Conservation (phyloP, 2,329 filamentous ascomycete genomes). For the Diaporthe velutina region DNA sequence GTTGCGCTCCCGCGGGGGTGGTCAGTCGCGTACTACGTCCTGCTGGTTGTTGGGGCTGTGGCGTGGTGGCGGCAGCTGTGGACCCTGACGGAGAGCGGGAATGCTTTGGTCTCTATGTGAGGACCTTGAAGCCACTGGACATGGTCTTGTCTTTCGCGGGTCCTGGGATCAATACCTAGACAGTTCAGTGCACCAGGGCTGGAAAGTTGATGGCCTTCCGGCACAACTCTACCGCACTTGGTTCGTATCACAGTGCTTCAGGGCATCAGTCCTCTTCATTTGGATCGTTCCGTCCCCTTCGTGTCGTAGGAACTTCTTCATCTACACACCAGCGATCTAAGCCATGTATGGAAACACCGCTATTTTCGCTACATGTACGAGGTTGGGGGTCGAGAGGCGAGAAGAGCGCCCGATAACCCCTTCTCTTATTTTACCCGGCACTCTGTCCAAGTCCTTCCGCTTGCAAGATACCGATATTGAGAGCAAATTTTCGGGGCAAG, state of each 20-base stretch:
- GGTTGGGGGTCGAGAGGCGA: no score
- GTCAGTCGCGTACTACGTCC: constrained; percentile 83
- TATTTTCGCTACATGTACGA: no score
- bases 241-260: no score
- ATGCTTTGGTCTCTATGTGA: constrained; percentile 57
- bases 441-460: neutral
- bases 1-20: constrained; percentile 56
- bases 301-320: no score
- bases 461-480: no score
- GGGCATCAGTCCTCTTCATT: no score
- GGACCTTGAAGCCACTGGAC: neutral
- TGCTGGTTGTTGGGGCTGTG: constrained; percentile 79
- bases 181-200: neutral
- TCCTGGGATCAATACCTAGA: neutral
- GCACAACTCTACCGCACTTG: neutral
- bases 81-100: constrained; percentile 75
- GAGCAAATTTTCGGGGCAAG: neutral
- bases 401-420: no score
- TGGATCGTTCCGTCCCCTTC: neutral
- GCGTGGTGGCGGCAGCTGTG: constrained; percentile 81
- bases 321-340: neutral
- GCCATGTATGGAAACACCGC: no score
- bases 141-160: no score
- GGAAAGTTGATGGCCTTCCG: neutral
- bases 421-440: fast-evolving